Base-by-base conservation (phyloP, 177 flowering plant species). In the Vitis hybrid region DNA sequence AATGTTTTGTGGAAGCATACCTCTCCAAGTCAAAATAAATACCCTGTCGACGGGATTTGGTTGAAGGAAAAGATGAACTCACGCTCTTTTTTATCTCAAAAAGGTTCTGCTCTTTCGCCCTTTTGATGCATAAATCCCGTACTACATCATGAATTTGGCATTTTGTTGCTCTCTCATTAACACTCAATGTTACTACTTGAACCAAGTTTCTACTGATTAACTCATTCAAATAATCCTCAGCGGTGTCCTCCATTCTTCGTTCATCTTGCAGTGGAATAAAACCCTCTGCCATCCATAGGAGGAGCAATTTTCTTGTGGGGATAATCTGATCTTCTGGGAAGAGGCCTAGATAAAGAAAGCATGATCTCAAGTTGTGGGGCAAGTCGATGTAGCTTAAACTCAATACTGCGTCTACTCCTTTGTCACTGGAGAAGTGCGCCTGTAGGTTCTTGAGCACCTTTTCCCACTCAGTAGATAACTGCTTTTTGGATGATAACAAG, bases 211-310 rank as follows among this genome's bases (percentile, higher is more conserved):
- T 40, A 40, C 46, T 40, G 46, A 40, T 40, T 7, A 54, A 16
- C 18, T 54, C 18, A 54, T 54, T 54, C 56, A 54, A 15, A 15
- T 54, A 27, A 27, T 27, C 4, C 27, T 24, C 27, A 24, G 27
- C 27, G 27, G 27, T 24, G 27, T 24, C 27, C 27, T 24, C 27
- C 27, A 24, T 24, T 24, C 27, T 24, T 2, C 3, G 27, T 24
- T 6, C 8, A 14, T 0, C 56, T 12, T 14, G 19, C 16, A n/a
- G 16, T 14, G 1, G 56, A 3, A 48, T 16, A 8, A 64, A 50
- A 11, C 66, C 66, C 15, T 64, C 56, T 1, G 66, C 66, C 10
- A 64, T 9, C 66, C 66, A 64, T 24, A 64, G 3, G 4, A 4
- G 56, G 32, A 64, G 16, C 56, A 64, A 18, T 19, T 50, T 64